A percentile compares a stretch with the other conserved stretches of the same genome.
These are phyloP conservation scores for Mortierella sp. DNA, from an alignment of 371 early-diverging fungal genomes.

Conservation along the genomic window DNA sequence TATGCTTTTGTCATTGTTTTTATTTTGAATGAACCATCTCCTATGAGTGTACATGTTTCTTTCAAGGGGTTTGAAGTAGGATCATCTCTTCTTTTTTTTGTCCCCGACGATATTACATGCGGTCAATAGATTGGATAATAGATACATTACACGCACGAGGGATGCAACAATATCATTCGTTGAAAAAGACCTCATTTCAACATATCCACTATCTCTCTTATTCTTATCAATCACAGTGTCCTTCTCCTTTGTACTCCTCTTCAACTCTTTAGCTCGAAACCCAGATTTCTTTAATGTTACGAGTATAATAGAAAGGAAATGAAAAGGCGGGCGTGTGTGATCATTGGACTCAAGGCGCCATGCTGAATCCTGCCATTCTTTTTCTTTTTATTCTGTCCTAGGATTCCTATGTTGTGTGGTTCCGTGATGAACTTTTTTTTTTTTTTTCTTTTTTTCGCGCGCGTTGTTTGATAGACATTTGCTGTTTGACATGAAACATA, in stretches of 20 bases:
- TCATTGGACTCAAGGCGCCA: background rate
- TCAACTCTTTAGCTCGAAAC: slow-evolving; percentile 10
- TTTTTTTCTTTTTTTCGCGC: background rate
- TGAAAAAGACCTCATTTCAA: slow-evolving; percentile 16
- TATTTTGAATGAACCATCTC: background rate
- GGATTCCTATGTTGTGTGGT: too few species aligned
- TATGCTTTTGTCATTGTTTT: background rate
- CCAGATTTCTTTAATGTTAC: background rate
- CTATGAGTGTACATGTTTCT: background rate
- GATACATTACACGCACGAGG: background rate
- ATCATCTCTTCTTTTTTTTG: background rate
- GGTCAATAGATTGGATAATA: background rate
- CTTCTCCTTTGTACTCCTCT: background rate
- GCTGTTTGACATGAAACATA: too few species aligned
- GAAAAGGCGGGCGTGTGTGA: background rate
- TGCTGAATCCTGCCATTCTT: background rate
- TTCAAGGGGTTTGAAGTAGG: background rate
- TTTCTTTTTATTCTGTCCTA: too few species aligned
- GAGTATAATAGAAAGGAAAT: background rate
- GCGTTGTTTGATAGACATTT: too few species aligned
- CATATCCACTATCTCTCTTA: background rate
- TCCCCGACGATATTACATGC: too few species aligned
- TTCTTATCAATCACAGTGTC: background rate
- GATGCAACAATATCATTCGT: slow-evolving; percentile 12
- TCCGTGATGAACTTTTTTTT: too few species aligned